Evolutionary conservation across 106 monocot species (phyloP).

Genomic region (Narthecium ossifragum): DNA sequence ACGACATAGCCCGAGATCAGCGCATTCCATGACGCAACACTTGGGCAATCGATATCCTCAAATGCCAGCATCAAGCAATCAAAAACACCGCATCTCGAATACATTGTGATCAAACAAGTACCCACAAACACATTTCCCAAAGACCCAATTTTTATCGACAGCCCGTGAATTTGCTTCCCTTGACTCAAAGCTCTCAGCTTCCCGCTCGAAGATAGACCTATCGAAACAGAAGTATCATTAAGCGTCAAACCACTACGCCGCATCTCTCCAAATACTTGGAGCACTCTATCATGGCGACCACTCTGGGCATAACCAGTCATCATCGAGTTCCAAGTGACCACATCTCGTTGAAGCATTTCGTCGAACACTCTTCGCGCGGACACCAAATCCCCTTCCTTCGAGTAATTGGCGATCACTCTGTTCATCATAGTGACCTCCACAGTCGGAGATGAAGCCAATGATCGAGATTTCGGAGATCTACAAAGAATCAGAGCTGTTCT

Average conservation of each 20-base stretch:
- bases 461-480: too few relatives aligned
- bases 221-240: slow-evolving; percentile 34
- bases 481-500: too few relatives aligned
- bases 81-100: slow-evolving; percentile 27
- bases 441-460: too few relatives aligned
- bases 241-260: slow-evolving; percentile 7
- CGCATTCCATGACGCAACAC: slow-evolving; percentile 43
- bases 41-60: slow-evolving; percentile 24
- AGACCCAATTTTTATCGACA: slow-evolving; percentile 26
- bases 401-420: slow-evolving; percentile 12
- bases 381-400: slow-evolving; percentile 5
- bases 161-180: slow-evolving; percentile 41
- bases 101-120: slow-evolving; percentile 56
- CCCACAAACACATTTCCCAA: slow-evolving; percentile 44
- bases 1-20: slow-evolving; percentile 37
- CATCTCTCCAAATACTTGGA: slow-evolving; percentile 28
- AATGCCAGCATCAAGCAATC: slow-evolving; percentile 31
- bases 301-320: slow-evolving; percentile 31
- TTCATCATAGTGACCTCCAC: slow-evolving; percentile 9
- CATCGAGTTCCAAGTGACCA: slow-evolving; percentile 59
- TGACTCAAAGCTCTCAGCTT: slow-evolving; percentile 21
- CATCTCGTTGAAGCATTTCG: slow-evolving; percentile 35
- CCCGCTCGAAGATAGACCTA: slow-evolving; percentile 39
- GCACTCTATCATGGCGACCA: slow-evolving; percentile 10
- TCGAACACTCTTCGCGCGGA: slow-evolving; percentile 43